Evolutionary conservation across 805 yeast genomes (phyloP).

Genomic region (Teunomyces atbi): DNA sequence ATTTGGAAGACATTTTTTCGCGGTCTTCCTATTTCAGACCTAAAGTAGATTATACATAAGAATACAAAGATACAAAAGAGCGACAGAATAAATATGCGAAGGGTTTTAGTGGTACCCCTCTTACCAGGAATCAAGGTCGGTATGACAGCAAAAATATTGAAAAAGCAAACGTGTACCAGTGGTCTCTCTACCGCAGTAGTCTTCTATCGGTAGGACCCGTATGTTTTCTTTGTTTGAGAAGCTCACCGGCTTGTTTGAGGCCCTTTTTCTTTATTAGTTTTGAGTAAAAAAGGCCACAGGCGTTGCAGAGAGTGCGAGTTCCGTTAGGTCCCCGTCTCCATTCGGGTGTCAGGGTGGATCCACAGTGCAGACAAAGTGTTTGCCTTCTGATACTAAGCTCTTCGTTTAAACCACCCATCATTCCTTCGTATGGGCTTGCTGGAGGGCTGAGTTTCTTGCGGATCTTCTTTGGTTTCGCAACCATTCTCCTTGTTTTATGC

Average conservation of each 20-base stretch:
- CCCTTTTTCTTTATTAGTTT: conserved; percentile 14
- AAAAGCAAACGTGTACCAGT: too few species aligned
- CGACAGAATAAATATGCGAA: too few species aligned
- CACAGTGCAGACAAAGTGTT: conserved; percentile 15
- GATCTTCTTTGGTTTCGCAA: background rate
- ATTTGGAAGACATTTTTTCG: background rate
- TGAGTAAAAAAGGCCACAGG: conserved; percentile 19
- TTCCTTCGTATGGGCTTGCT: background rate
- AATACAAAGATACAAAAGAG: too few species aligned
- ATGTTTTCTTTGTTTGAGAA: conserved; percentile 7
- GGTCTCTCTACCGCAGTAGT: background rate
- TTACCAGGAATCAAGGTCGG: too few species aligned
- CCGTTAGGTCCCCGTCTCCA: conserved; percentile 22
- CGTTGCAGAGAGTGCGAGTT: conserved; percentile 17
- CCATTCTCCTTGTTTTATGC: background rate
- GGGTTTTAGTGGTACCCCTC: too few species aligned
- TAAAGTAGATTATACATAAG: too few species aligned
- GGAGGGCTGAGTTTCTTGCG: background rate
- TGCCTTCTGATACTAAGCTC: conserved; percentile 9
- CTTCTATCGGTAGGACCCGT: conserved; percentile 1
- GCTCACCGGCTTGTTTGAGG: conserved; percentile 5
- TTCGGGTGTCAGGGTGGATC: conserved; percentile 17
- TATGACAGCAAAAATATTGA: too few species aligned
- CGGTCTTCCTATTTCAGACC: too few species aligned
- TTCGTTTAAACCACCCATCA: conserved; percentile 11